Evolutionary conservation across 176 grass and related monocot species (phyloP).

Genomic region (Avena eriantha): DNA sequence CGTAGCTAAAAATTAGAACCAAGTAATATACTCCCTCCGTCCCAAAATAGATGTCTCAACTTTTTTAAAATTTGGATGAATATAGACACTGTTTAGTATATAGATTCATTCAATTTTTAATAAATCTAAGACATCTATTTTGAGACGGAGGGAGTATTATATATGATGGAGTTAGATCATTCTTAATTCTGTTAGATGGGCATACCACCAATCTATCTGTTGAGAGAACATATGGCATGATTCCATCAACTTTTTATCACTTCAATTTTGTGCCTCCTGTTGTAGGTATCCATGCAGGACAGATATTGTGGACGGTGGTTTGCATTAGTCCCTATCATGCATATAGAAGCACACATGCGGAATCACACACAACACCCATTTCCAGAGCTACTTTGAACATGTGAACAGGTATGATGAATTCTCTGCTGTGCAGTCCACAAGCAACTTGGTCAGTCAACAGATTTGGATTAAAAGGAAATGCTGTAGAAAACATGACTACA

Average conservation of each 20-base stretch:
- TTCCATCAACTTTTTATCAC: neutral
- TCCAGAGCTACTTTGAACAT: neutral
- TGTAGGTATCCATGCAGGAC: neutral
- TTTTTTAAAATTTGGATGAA: too few species aligned
- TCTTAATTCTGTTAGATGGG: neutral
- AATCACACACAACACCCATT: slow-evolving; percentile 5
- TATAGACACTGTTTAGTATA: too few species aligned
- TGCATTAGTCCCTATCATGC: neutral
- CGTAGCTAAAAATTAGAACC: neutral
- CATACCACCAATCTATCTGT: neutral
- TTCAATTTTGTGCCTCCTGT: neutral
- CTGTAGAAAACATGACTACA: neutral
- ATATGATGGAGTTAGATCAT: neutral
- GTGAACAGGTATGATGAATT: slow-evolving; percentile 27
- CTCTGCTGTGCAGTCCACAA: neutral
- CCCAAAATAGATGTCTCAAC: too few species aligned
- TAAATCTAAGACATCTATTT: too few species aligned
- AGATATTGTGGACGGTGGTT: neutral
- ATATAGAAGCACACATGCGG: neutral
- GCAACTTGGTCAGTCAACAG: neutral
- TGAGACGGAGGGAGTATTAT: too few species aligned
- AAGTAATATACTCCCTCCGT: too few species aligned
- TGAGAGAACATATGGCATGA: neutral
- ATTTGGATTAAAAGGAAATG: neutral
- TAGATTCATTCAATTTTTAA: too few species aligned